These are phyloP conservation scores for Mycocentrospora acerina DNA, from an alignment of 2,329 filamentous ascomycete species.

Conservation along the genomic window DNA sequence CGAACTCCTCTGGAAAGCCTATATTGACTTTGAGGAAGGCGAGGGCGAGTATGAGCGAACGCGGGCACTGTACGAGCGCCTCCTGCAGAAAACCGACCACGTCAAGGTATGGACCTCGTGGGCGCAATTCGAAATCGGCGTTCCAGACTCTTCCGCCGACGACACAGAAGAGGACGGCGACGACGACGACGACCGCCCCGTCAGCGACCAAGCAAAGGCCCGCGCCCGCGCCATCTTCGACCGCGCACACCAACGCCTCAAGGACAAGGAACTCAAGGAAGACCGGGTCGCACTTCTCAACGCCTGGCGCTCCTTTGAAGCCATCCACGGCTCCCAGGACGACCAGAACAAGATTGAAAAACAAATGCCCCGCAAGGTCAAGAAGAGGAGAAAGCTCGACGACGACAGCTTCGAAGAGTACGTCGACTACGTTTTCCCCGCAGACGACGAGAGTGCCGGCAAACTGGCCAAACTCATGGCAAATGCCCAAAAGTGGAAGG, in stretches of 20 bases:
- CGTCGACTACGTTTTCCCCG: constrained; percentile 94
- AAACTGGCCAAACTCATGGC: constrained; percentile 82
- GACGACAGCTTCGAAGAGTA: constrained; percentile 97
- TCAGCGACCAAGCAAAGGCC: constrained; percentile 80
- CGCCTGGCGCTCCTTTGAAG: constrained; percentile 90
- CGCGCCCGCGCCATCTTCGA: constrained; percentile 83
- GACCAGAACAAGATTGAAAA: constrained; percentile 83
- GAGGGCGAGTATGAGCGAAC: constrained; percentile 87
- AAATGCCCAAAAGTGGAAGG: constrained; percentile 87
- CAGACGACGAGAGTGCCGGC: constrained; percentile 83
- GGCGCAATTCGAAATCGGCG: constrained; percentile 96
- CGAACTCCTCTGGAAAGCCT: constrained; percentile 94
- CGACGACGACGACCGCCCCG: constrained; percentile 58
- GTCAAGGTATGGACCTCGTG: constrained; percentile 99
- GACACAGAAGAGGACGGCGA: constrained; percentile 18
- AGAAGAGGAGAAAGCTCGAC: constrained; percentile 87
- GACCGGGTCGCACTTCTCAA: constrained; percentile 90
- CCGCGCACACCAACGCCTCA: constrained; percentile 82
- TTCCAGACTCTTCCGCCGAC: constrained; percentile 69
- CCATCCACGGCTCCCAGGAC: constrained; percentile 72
- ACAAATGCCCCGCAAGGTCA: constrained; percentile 91
- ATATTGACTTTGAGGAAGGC: constrained; percentile 98
- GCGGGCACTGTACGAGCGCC: constrained; percentile 80
- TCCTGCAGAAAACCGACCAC: constrained; percentile 93
- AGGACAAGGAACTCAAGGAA: constrained; percentile 86